Conservation (phyloP, 2,329 filamentous ascomycete species). For the Colletotrichum cordylinicola region DNA sequence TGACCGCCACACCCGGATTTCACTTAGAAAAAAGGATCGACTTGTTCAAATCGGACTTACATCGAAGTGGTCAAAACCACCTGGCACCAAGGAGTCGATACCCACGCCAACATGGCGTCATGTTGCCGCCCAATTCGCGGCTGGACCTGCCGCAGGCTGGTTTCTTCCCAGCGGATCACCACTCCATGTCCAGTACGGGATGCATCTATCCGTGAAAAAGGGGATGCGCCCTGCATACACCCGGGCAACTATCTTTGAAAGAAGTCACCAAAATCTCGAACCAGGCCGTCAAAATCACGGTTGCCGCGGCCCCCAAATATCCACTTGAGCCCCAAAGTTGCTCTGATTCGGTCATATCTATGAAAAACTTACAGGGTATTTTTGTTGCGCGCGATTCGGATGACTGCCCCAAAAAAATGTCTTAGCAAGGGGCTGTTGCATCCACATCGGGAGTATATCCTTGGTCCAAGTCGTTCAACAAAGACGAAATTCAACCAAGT, state of each 20-base stretch:
- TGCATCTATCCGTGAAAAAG: slow-evolving; percentile 4
- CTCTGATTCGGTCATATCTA: neutral
- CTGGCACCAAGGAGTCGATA: neutral
- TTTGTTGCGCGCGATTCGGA: neutral
- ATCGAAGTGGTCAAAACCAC: neutral
- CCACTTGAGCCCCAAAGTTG: neutral
- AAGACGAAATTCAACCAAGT: neutral
- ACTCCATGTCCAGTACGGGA: neutral
- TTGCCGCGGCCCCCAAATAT: neutral
- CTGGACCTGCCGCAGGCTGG: slow-evolving; percentile 4
- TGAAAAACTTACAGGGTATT: neutral
- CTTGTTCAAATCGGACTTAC: neutral
- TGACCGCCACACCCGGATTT: neutral
- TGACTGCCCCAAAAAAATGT: neutral
- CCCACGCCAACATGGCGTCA: neutral
- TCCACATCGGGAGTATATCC: neutral
- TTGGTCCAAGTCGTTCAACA: neutral
- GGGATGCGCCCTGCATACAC: neutral
- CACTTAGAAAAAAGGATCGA: neutral
- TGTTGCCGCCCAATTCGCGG: neutral
- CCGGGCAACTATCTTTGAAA: neutral
- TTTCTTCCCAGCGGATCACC: slow-evolving; percentile 2
- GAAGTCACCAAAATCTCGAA: neutral
- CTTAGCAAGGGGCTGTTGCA: neutral
- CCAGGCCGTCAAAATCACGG: neutral